These are phyloP conservation scores for Colletotrichum godetiae DNA, from an alignment of 2,329 filamentous ascomycete genomes.

Conservation along the genomic window DNA sequence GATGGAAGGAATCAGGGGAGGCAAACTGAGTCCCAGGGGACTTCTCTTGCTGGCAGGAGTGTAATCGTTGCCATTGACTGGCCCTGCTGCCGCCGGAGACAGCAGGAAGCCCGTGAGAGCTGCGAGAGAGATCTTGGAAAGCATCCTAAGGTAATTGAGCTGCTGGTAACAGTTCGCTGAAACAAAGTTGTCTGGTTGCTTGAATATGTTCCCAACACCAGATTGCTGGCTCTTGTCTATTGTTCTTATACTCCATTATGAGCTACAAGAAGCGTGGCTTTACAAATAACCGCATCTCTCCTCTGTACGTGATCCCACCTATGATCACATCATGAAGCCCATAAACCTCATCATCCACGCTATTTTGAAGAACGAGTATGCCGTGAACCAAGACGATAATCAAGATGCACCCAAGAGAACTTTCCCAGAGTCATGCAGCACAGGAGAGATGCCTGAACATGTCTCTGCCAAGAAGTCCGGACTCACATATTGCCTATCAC, in stretches of 20 bases:
- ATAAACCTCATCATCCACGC: background rate
- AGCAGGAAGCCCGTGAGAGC: constrained; percentile 9
- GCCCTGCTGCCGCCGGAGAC: background rate
- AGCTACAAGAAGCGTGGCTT: background rate
- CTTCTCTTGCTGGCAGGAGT: constrained; percentile 24
- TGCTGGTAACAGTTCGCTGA: background rate
- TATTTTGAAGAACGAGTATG: background rate
- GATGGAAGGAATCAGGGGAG: constrained; percentile 68
- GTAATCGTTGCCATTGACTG: constrained; percentile 9
- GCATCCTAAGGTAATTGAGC: background rate
- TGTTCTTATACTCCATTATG: background rate
- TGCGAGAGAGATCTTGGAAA: background rate
- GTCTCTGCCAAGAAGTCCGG: background rate
- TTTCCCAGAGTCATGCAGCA: background rate
- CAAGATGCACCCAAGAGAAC: background rate
- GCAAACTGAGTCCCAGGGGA: constrained; percentile 54
- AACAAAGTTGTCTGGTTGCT: background rate
- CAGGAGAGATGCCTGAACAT: background rate
- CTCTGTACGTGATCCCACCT: background rate
- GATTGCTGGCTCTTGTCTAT: background rate
- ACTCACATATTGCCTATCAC: background rate
- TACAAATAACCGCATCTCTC: background rate
- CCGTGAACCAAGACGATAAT: too few relatives aligned
- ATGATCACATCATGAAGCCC: constrained; percentile 14
- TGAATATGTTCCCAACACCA: background rate